Evolutionary conservation across 225 moss, liverwort and hornwort genomes (phyloP), one percentile per base, ranked within the genome.

Genomic region (Physcomitrium patens): DNA sequence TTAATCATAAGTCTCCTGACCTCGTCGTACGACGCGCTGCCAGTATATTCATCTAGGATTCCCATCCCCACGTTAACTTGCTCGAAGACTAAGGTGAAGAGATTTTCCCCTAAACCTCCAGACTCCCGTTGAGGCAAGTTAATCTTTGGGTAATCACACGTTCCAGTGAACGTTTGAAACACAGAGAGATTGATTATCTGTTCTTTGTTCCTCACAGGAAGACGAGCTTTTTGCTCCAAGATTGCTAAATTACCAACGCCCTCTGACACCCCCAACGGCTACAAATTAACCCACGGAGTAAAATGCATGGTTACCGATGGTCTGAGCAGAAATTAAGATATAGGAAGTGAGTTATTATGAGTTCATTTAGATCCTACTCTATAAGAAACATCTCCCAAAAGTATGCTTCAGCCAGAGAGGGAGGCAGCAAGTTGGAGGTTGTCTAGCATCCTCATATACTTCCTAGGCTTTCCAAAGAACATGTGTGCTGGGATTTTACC

Each of bases 1-100:
- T 75, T 75, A 49, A 65, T 70, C 70, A 65, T 24, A 37, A 57
- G 57, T 64, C 65, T 62, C 10, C 80, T 80, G 80, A 75, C 69
- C 19, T 49, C 22, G 57, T 70, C 20, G 58, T 75, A 70, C 80
- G 17, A 41, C 59, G 28, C 14, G 20, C 28, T 60, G 24, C 28
- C 12, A 60, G 60, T 27, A 69, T 18, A 70, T 58, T 75, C 57
- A 63, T 46, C 50, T 23, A 60, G 16, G 56, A 75, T 74, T 70
- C 70, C 51, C 18, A 54, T 74, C 68, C 63, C 74, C 55, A 79
- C 74, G 73, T 24, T 12, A 16, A 27, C 19, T 45, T 22, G 27
- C 12, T 3, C 60, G 67, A 31, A 67, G 51, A 45, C 68, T 53
- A 46, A 73, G 61, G 60, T 17, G 67, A 68, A 53, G 49, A 67